Evolutionary conservation across 495 filamentous ascomycete genomes (phyloP).

Genomic region (Glutinoglossum americanum): DNA sequence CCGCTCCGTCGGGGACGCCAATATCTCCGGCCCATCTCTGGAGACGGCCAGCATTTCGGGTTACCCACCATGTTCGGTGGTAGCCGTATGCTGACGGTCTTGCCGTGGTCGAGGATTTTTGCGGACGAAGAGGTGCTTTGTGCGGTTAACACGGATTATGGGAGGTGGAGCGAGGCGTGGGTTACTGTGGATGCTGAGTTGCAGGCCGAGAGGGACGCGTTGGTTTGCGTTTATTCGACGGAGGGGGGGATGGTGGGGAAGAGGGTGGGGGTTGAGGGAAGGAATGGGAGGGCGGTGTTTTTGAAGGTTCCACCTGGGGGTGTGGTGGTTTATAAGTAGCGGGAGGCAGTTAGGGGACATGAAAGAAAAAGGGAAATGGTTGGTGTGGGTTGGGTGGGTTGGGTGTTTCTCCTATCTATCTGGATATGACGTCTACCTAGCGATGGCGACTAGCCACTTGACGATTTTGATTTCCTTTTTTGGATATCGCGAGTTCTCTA

Average conservation of each 20-base stretch:
- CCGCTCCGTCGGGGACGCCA: constrained; percentile 9
- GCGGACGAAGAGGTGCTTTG: constrained; percentile 11
- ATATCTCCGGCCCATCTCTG: constrained; percentile 12
- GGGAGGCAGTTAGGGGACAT: no score
- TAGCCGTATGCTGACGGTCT: constrained; percentile 5
- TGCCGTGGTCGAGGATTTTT: constrained; percentile 13
- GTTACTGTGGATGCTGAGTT: constrained; percentile 8
- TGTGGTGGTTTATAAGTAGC: constrained; percentile 8
- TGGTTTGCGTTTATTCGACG: constrained; percentile 8
- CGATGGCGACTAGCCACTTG: no score
- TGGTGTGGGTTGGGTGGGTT: no score
- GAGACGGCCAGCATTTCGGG: constrained; percentile 6
- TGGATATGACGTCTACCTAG: no score
- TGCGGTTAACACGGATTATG: constrained; percentile 11
- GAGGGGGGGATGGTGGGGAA: neutral
- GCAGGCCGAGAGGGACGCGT: neutral
- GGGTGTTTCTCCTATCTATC: no score
- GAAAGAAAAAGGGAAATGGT: no score
- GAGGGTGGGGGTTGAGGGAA: neutral
- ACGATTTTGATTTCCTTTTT: no score
- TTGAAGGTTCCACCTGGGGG: constrained; percentile 6
- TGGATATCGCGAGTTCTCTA: no score
- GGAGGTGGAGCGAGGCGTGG: neutral
- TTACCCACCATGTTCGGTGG: constrained; percentile 1
- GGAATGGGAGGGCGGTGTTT: constrained; percentile 5